phyloP scores from a whole-genome alignment of 768 basidiomycete genomes.

The Tulasnella calospora region DNA sequence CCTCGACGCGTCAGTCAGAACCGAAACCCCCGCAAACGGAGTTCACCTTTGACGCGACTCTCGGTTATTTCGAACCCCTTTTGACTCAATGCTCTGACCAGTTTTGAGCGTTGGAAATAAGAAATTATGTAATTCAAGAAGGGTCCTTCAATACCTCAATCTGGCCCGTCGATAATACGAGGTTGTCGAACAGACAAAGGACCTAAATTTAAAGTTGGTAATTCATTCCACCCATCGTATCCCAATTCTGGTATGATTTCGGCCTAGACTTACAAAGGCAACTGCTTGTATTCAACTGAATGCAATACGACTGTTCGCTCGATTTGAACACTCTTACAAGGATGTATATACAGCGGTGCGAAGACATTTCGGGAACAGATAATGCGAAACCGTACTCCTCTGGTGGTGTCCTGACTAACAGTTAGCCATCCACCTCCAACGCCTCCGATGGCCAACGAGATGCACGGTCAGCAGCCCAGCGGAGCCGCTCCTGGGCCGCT shows the following conservation, averaged over 20 bases:
- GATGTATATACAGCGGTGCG: not conserved
- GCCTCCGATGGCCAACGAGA: not conserved
- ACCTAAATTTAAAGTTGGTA: no score
- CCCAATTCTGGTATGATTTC: not conserved
- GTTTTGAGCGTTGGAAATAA: not conserved
- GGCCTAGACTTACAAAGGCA: not conserved
- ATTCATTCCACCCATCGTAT: not conserved
- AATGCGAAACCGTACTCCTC: not conserved
- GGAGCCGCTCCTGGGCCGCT: not conserved
- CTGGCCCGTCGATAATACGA: no score
- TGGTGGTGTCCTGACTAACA: not conserved
- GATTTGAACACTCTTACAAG: not conserved
- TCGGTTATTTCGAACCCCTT: not conserved
- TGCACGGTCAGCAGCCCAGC: not conserved
- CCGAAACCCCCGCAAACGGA: not conserved
- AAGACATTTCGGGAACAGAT: no score
- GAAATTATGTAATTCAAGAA: not conserved
- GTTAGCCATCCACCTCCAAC: not conserved
- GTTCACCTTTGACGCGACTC: conserved; percentile 29
- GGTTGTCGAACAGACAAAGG: not conserved
- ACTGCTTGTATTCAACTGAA: not conserved
- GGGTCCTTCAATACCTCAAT: not conserved
- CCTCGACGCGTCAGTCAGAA: not conserved
- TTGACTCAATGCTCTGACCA: no score
- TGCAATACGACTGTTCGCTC: not conserved